These are phyloP conservation scores for Nitzschia sp. DNA, from an alignment of 108 stramenopile species.

Conservation along the genomic window DNA sequence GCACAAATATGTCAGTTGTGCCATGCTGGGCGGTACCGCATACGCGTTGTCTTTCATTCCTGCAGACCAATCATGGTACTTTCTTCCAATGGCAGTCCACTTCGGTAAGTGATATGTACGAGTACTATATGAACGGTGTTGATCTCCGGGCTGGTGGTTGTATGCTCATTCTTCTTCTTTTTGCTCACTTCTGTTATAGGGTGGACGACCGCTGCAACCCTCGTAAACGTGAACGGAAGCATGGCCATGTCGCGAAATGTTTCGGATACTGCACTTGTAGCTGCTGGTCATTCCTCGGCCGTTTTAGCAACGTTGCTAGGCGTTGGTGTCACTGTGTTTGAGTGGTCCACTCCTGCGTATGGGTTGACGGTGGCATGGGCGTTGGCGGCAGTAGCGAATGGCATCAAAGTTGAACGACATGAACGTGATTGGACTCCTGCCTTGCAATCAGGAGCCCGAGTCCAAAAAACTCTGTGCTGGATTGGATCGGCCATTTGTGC, in stretches of 20 bases:
- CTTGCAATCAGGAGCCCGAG: neutral
- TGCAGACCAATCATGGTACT: neutral
- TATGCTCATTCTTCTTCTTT: no score
- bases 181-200: conserved; percentile 78
- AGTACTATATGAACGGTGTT: no score
- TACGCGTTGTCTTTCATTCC: conserved; percentile 46
- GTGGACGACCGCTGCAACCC: conserved; percentile 76
- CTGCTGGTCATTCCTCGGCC: conserved; percentile 56
- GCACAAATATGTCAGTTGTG: conserved; percentile 45
- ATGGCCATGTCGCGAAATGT: conserved; percentile 37
- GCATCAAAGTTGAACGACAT: neutral
- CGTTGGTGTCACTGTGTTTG: conserved; percentile 39
- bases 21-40: conserved; percentile 61
- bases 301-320: conserved; percentile 58
- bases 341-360: conserved; percentile 49
- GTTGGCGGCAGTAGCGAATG: conserved; percentile 46
- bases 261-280: conserved; percentile 22
- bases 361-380: conserved; percentile 70
- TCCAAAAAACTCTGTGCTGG: neutral
- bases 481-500: neutral
- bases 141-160: no score
- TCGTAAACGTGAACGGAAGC: conserved; percentile 71
- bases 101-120: neutral
- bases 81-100: conserved; percentile 1
- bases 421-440: neutral